These are phyloP conservation scores for Cyclotella cryptica DNA, from an alignment of 108 stramenopile genomes.

Conservation along the genomic window DNA sequence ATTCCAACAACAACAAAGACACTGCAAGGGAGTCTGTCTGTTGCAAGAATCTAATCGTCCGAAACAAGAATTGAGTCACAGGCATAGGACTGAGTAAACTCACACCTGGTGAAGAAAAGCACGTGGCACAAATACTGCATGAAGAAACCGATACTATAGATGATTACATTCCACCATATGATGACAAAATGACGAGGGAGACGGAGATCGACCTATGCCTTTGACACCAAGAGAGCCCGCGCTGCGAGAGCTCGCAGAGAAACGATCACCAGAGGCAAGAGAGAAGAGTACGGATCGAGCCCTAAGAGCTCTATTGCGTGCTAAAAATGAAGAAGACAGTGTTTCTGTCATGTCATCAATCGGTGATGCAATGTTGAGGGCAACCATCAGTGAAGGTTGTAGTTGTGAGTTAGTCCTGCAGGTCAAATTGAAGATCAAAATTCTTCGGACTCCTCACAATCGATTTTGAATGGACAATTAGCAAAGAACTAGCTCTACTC, in stretches of 20 bases:
- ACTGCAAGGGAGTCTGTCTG: not conserved
- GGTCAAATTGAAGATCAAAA: slow-evolving; percentile 11
- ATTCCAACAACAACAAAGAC: not conserved
- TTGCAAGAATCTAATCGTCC: not conserved
- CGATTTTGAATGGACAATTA: slow-evolving; percentile 13
- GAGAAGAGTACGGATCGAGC: slow-evolving; percentile 19
- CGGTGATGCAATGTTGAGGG: not conserved
- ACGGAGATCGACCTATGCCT: slow-evolving; percentile 14
- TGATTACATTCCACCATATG: slow-evolving; percentile 12
- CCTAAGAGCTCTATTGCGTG: slow-evolving; percentile 15
- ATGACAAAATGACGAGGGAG: slow-evolving; percentile 16
- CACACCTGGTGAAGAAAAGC: slow-evolving; percentile 33
- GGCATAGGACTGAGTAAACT: slow-evolving; percentile 1
- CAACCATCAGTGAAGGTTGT: slow-evolving; percentile 7
- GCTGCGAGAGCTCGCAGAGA: slow-evolving; percentile 26
- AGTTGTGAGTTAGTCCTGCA: slow-evolving; percentile 13
- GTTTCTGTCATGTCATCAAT: not conserved
- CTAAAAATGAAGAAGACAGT: not conserved
- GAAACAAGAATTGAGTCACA: slow-evolving; percentile 2
- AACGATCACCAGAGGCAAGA: not conserved
- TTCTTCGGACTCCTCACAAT: slow-evolving; percentile 25
- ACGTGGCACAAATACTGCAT: slow-evolving; percentile 15
- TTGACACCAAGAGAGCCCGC: slow-evolving; percentile 26
- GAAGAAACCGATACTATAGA: slow-evolving; percentile 27
- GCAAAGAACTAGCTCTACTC: slow-evolving; percentile 7